Evolutionary conservation across 2,329 filamentous ascomycete genomes (phyloP).

Genomic region (Trichoderma sp.): DNA sequence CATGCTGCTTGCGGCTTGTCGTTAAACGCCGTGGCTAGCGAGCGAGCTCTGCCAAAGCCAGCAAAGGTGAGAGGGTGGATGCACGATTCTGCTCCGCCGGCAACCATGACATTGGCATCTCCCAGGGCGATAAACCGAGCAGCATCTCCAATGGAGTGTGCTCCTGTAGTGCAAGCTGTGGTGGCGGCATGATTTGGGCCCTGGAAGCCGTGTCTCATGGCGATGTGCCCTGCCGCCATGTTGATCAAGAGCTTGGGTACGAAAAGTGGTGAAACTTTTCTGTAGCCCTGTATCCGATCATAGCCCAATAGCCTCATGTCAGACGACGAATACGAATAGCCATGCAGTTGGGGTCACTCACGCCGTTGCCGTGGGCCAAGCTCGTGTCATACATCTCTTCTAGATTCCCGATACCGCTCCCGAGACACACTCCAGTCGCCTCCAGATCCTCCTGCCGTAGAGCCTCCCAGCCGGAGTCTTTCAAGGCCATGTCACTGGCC

Average conservation of each 20-base stretch:
- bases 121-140: slow-evolving; percentile 88
- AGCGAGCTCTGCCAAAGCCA: slow-evolving; percentile 86
- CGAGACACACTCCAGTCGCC: slow-evolving; percentile 84
- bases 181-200: slow-evolving; percentile 92
- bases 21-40: slow-evolving; percentile 81
- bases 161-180: slow-evolving; percentile 94
- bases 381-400: slow-evolving; percentile 88
- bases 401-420: slow-evolving; percentile 93
- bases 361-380: slow-evolving; percentile 70
- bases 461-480: slow-evolving; percentile 77
- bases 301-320: neutral
- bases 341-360: slow-evolving; percentile 37
- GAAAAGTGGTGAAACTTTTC: slow-evolving; percentile 89
- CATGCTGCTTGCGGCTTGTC: slow-evolving; percentile 69
- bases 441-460: slow-evolving; percentile 63
- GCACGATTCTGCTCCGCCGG: slow-evolving; percentile 93
- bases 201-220: slow-evolving; percentile 86
- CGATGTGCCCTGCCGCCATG: slow-evolving; percentile 89
- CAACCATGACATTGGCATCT: slow-evolving; percentile 92
- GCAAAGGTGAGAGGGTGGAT: slow-evolving; percentile 92
- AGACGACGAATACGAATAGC: neutral
- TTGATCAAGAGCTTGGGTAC: slow-evolving; percentile 94
- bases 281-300: slow-evolving; percentile 69
- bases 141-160: slow-evolving; percentile 92
- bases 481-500: slow-evolving; percentile 80